Evolutionary conservation across 2,329 filamentous ascomycete species (phyloP).

Genomic region (Cladosporium sp.): DNA sequence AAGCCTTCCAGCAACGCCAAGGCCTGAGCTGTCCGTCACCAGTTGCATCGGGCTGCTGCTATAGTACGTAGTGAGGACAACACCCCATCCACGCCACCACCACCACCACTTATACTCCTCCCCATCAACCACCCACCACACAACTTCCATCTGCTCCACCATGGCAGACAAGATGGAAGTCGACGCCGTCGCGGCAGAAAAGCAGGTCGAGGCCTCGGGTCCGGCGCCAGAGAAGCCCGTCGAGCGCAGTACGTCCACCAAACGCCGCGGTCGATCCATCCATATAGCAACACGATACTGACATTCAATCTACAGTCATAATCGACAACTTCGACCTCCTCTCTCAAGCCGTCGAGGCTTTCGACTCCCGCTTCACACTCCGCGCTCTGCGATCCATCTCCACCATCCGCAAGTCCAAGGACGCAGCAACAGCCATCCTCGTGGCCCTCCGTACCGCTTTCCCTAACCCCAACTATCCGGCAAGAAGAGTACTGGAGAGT

Average conservation of each 20-base stretch:
- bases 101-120: no score
- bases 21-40: background rate
- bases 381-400: conserved; percentile 93
- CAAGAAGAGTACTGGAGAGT: conserved; percentile 30
- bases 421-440: conserved; percentile 31
- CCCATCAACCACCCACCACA: conserved; percentile 15
- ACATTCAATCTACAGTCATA: conserved; percentile 64
- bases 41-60: background rate
- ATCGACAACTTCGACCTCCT: conserved; percentile 89
- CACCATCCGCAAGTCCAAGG: conserved; percentile 77
- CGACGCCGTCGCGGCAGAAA: conserved; percentile 34
- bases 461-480: conserved; percentile 27
- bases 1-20: background rate
- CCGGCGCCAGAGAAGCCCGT: conserved; percentile 29
- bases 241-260: conserved; percentile 29
- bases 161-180: conserved; percentile 51
- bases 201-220: conserved; percentile 39
- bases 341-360: conserved; percentile 85
- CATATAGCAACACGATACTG: conserved; percentile 13
- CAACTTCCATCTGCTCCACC: conserved; percentile 12
- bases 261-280: conserved; percentile 6
- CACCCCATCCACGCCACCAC: background rate
- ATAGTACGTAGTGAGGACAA: background rate
- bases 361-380: conserved; percentile 92
- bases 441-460: conserved; percentile 31